Percentiles rank a stretch among this genome's conserved stretches.
phyloP scores from a whole-genome alignment of 192 early-diverging fungal genomes.

The Gryganskiella cystojenkinii region DNA sequence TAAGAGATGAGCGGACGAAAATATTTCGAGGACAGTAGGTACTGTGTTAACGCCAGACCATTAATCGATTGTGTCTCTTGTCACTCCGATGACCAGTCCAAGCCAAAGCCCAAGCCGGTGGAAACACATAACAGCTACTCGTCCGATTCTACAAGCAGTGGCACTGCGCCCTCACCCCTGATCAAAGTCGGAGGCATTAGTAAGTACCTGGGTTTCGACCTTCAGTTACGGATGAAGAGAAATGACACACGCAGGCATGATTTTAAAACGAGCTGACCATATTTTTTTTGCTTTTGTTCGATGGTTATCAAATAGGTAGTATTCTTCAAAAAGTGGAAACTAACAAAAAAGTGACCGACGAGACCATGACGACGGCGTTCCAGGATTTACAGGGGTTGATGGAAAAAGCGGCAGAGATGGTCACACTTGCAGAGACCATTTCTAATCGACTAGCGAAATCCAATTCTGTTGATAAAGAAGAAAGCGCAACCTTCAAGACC shows the following conservation, averaged over 20 bases:
- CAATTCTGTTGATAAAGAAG: conserved; percentile 65
- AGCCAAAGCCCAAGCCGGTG: conserved; percentile 7
- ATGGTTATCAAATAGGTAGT: conserved; percentile 56
- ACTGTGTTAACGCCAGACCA: not conserved
- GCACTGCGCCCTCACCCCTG: conserved; percentile 11
- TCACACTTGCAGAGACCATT: conserved; percentile 45
- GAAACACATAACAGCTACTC: not conserved
- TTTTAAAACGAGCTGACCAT: not conserved
- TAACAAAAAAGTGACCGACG: conserved; percentile 71
- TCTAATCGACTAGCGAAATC: conserved; percentile 28
- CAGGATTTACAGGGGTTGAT: conserved; percentile 89
- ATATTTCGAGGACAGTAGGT: not conserved
- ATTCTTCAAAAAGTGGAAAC: conserved; percentile 75
- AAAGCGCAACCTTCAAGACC: conserved; percentile 65
- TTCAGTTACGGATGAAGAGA: not conserved
- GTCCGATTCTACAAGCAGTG: conserved; percentile 3
- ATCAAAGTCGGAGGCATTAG: conserved; percentile 57
- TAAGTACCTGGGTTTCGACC: conserved; percentile 33
- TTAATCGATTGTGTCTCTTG: not conserved
- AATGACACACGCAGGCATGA: not conserved
- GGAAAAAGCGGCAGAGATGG: conserved; percentile 91
- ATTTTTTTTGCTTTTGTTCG: not conserved
- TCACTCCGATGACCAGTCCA: conserved; percentile 5
- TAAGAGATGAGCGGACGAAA: conserved; percentile 4
- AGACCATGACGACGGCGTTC: conserved; percentile 84